Evolutionary conservation across 345 rosid species (phyloP), one percentile per base, ranked within the genome.

Genomic region (Pugionium dolabratum): DNA sequence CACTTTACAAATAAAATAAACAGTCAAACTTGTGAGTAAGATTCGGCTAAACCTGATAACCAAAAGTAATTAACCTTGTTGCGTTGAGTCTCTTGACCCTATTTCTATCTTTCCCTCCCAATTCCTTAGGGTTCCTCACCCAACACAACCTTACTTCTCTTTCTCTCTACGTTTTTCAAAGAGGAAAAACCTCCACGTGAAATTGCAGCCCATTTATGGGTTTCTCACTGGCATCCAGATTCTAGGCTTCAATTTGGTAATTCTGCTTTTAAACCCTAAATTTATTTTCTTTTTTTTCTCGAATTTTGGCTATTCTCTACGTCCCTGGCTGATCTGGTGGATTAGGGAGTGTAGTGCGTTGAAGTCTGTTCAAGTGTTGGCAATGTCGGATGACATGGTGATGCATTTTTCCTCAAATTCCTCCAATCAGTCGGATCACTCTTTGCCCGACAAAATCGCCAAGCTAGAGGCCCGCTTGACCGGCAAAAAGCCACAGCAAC

Each of bases 381-480:
- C 81, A 79, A 83, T 83, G 99, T 84, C 99, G 65, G 99, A 95
- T 74, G 99, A 95, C 64, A 73, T 91, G 91, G 71, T 89, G 56
- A 32, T 89, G 43, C 97, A 95, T 83, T 86, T 95, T 75, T 83
- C 96, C 31, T 95, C 99, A 0, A 95, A 89, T 79, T 89, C 99
- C 5, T 95, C 99, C 0, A 95, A 95, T 76, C 97, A 84, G 72
- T 95, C 99, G 10, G 99, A 95, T 84, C 87, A 86, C 58, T 91
- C 97, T 55, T 46, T 93, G 27, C 98, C 97, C 66, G 84, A 87
- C 47, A 95, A 95, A 78, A 84, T 95, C 66, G 99, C 99, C 11
- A 95, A 95, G 83, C 99, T 95, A 36, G 99, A 95, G 80, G 99
- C 99, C 51, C 99, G 99, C 44, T 63, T 95, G 82, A 89, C 85